phyloP scores from a whole-genome alignment of 2,329 filamentous ascomycete genomes.

The Fusarium equiseti region DNA sequence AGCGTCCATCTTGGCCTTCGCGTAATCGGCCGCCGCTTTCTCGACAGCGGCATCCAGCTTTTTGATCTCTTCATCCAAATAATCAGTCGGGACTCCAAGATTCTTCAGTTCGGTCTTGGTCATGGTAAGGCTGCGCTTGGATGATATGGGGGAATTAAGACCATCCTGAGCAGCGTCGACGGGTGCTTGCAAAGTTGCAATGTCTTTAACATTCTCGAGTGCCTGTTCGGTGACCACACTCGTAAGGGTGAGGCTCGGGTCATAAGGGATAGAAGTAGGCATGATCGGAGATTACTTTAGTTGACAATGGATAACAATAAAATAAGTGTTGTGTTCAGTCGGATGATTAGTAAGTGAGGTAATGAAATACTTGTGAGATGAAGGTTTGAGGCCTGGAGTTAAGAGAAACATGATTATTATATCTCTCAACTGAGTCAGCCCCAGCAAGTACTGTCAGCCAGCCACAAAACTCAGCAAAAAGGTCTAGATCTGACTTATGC shows the following conservation, averaged over 20 bases:
- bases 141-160: conserved; percentile 26
- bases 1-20: neutral
- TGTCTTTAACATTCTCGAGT: neutral
- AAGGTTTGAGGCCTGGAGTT: too few species aligned
- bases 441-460: too few species aligned
- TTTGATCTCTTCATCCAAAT: neutral
- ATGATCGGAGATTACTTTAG: neutral
- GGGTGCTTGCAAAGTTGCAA: neutral
- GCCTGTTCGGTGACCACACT: conserved; percentile 5
- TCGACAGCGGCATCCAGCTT: neutral
- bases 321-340: too few species aligned
- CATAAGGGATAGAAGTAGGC: conserved; percentile 24
- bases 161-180: conserved; percentile 27
- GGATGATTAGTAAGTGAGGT: too few species aligned
- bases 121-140: conserved; percentile 29
- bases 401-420: too few species aligned
- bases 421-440: too few species aligned
- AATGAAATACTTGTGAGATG: too few species aligned
- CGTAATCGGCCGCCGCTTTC: neutral
- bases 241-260: conserved; percentile 22
- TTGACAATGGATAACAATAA: fast-evolving
- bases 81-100: neutral
- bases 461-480: too few species aligned
- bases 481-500: too few species aligned
- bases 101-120: conserved; percentile 35